phyloP scores from a whole-genome alignment of 257 asterid genomes.

The Solanum chaucha region DNA sequence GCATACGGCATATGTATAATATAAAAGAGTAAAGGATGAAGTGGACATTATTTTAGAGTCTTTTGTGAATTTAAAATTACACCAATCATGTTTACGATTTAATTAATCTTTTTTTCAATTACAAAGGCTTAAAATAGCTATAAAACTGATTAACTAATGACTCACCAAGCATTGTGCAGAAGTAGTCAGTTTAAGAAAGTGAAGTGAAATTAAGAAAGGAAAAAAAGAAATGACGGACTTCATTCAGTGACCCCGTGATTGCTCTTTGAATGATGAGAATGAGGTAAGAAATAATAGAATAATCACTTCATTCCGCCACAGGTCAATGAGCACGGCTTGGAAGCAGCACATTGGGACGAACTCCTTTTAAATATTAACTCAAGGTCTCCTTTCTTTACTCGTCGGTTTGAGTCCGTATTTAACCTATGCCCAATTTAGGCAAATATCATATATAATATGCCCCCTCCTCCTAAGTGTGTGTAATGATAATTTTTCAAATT shows the following conservation, averaged over 20 bases:
- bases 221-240: too few relatives aligned
- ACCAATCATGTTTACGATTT: neutral
- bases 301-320: too few relatives aligned
- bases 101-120: neutral
- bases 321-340: too few relatives aligned
- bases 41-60: neutral
- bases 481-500: neutral
- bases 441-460: neutral
- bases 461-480: neutral
- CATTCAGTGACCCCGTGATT: too few relatives aligned
- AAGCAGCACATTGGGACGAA: too few relatives aligned
- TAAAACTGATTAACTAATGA: too few relatives aligned
- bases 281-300: too few relatives aligned
- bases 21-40: neutral
- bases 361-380: neutral
- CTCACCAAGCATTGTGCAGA: too few relatives aligned
- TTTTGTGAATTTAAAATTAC: neutral
- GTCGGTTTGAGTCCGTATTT: neutral
- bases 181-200: too few relatives aligned
- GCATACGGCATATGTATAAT: neutral
- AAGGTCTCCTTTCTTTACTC: neutral
- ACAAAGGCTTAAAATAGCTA: neutral
- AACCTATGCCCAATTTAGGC: neutral
- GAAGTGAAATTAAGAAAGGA: too few relatives aligned
- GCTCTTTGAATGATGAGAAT: neutral